These are phyloP conservation scores for Trichocladium antarcticum DNA, from an alignment of 495 filamentous ascomycete genomes.

Conservation along the genomic window DNA sequence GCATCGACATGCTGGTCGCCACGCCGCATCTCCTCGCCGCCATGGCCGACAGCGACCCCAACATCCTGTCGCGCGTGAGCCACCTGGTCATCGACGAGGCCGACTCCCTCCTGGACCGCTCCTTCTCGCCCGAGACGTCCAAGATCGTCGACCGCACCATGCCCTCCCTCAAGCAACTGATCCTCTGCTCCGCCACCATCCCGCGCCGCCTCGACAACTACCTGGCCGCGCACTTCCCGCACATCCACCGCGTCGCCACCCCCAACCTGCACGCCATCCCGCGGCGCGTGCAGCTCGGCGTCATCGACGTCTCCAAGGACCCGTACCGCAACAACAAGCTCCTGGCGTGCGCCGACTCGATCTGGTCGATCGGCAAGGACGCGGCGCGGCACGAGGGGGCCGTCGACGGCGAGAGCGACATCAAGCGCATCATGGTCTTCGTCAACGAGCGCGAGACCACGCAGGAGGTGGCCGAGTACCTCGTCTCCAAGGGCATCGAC, in stretches of 20 bases:
- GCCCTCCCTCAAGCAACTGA: constrained; percentile 73
- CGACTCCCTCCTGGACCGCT: constrained; percentile 87
- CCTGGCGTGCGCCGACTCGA: constrained; percentile 85
- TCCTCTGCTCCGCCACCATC: constrained; percentile 95
- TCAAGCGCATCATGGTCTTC: constrained; percentile 87
- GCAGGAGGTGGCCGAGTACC: constrained; percentile 65
- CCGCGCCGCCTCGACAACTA: constrained; percentile 75
- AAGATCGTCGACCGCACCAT: constrained; percentile 65
- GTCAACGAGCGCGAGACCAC: constrained; percentile 94
- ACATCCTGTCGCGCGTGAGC: constrained; percentile 73
- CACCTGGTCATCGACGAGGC: constrained; percentile 90
- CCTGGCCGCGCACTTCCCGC: constrained; percentile 68
- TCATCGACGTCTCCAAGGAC: constrained; percentile 79
- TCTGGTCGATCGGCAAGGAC: constrained; percentile 85
- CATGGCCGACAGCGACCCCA: constrained; percentile 75
- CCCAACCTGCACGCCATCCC: constrained; percentile 94
- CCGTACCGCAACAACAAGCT: constrained; percentile 84
- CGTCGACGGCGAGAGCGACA: constrained; percentile 35
- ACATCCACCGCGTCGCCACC: constrained; percentile 74
- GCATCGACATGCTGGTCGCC: constrained; percentile 75
- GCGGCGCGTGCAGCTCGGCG: constrained; percentile 83
- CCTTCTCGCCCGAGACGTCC: constrained; percentile 72
- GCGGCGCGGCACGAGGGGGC: constrained; percentile 44
- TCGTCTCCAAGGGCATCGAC: constrained; percentile 75
- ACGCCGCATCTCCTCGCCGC: constrained; percentile 82